Conservation (phyloP, 345 rosid species). For the Heritiera fomes region DNA sequence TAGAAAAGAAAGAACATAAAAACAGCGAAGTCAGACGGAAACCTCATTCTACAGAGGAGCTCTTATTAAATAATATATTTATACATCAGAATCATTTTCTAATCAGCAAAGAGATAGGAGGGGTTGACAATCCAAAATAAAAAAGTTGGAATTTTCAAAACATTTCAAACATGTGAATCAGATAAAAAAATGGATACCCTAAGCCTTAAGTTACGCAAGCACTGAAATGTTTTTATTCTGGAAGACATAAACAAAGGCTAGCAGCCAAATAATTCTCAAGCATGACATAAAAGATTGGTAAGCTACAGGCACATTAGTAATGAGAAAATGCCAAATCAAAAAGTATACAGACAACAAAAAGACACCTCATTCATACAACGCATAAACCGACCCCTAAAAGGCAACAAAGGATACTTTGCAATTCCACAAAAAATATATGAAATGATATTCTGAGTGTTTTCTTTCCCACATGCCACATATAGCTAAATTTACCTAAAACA, state of each 20-base stretch:
- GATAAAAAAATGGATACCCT: not conserved
- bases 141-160: not conserved
- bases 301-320: not conserved
- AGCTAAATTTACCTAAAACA: conserved; percentile 11
- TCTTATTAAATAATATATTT: not conserved
- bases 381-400: conserved; percentile 7
- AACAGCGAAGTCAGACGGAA: not conserved
- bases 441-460: not conserved
- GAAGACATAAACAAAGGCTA: not conserved
- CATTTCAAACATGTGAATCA: not conserved
- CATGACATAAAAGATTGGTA: not conserved
- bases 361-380: conserved; percentile 7
- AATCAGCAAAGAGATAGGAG: not conserved
- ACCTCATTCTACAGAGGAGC: not conserved
- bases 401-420: conserved; percentile 1
- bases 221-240: not conserved
- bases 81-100: not conserved
- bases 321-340: not conserved
- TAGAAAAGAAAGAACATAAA: not conserved
- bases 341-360: not conserved
- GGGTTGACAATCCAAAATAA: not conserved
- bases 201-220: not conserved
- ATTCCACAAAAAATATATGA: not conserved
- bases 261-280: not conserved
- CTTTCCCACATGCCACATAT: not conserved